These are phyloP conservation scores for Lipomyces yamadae DNA, from an alignment of 805 yeast genomes.

Conservation along the genomic window DNA sequence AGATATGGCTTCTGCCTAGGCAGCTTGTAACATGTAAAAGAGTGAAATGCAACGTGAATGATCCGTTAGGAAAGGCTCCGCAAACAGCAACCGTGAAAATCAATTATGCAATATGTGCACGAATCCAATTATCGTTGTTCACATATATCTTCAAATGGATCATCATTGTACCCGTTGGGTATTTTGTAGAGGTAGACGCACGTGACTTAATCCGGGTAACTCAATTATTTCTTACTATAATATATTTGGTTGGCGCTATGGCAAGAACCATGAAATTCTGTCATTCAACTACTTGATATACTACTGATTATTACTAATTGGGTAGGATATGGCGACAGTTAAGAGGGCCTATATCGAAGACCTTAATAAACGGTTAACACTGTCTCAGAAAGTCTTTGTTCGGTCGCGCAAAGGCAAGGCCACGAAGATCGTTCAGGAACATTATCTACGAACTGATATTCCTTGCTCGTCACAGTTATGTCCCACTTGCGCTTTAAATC, in stretches of 20 bases:
- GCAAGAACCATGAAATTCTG: not conserved
- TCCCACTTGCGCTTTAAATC: constrained; percentile 58
- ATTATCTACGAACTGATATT: constrained; percentile 87
- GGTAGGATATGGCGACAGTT: constrained; percentile 13
- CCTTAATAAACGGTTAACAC: constrained; percentile 11
- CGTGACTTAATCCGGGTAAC: constrained; percentile 11
- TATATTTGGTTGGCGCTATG: too few species aligned
- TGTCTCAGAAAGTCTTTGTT: constrained; percentile 73
- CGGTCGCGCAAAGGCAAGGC: constrained; percentile 86
- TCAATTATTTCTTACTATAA: too few species aligned
- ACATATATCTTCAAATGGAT: not conserved
- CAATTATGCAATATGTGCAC: not conserved
- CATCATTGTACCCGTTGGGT: not conserved
- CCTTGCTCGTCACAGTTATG: constrained; percentile 86
- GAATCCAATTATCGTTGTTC: not conserved
- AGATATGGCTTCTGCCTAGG: not conserved
- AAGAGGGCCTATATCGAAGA: constrained; percentile 16
- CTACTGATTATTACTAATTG: not conserved
- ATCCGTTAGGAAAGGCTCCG: not conserved
- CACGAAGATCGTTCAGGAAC: constrained; percentile 89
- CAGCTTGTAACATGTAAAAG: not conserved
- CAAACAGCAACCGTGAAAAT: not conserved
- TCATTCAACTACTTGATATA: not conserved
- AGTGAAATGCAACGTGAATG: not conserved
- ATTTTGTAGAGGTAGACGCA: not conserved